phyloP scores from a whole-genome alignment of 2,329 filamentous ascomycete genomes.

The Neofusicoccum ribis region DNA sequence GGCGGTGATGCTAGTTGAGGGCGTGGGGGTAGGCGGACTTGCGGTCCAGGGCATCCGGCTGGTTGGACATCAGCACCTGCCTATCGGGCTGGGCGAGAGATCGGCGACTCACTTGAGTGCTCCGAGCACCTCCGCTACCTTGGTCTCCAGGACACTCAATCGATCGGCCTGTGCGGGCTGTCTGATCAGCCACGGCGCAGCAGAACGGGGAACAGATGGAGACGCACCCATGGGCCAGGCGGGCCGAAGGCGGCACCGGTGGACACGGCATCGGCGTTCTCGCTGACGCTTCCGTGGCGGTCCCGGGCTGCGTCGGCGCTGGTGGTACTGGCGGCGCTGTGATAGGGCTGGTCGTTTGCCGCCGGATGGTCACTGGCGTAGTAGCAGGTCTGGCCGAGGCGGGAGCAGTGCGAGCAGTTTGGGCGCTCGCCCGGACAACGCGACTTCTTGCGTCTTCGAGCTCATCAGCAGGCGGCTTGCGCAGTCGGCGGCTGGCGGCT shows the following conservation, averaged over 20 bases:
- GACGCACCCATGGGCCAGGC: not conserved
- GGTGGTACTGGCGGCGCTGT: not conserved
- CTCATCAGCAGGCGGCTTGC: not conserved
- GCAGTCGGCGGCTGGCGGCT: not conserved
- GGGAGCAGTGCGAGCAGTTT: constrained; percentile 50
- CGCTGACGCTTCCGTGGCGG: not conserved
- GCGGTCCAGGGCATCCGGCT: constrained; percentile 14
- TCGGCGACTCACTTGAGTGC: not conserved
- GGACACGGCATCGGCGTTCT: not conserved
- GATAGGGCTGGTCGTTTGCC: not conserved
- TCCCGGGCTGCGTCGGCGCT: constrained; percentile 2
- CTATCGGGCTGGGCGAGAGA: not conserved
- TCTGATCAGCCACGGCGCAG: not conserved
- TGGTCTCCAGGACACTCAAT: constrained; percentile 8
- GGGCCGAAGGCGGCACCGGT: not conserved
- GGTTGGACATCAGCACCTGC: not conserved
- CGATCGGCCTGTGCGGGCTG: not conserved
- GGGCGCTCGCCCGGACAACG: constrained; percentile 54
- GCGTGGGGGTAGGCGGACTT: not conserved
- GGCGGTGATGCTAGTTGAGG: not conserved
- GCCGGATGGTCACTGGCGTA: constrained; percentile 37
- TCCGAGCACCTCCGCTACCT: constrained; percentile 12
- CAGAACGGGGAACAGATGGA: not conserved
- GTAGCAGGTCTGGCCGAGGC: constrained; percentile 48
- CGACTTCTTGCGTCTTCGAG: constrained; percentile 51